phyloP scores from a whole-genome alignment of 208 protist species.

The Leishmania amazonensis region DNA sequence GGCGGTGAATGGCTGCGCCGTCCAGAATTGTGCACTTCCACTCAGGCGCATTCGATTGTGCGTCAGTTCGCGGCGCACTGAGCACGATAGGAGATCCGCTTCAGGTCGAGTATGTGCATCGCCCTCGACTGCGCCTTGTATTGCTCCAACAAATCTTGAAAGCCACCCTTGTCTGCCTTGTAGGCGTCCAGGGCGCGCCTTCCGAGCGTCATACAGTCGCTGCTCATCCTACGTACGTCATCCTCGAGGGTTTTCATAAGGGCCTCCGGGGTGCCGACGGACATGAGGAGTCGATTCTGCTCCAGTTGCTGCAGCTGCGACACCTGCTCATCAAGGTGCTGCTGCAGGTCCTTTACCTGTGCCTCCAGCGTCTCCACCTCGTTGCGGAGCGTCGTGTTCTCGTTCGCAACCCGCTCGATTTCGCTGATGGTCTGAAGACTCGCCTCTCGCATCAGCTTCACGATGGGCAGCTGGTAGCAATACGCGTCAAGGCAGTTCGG shows the following conservation, averaged over 20 bases:
- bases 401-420: slow-evolving; percentile 57
- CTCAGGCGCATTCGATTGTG: neutral
- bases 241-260: slow-evolving; percentile 68
- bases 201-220: slow-evolving; percentile 36
- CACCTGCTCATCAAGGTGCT: slow-evolving; percentile 53
- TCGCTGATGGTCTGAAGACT: slow-evolving; percentile 55
- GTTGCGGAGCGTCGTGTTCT: slow-evolving; percentile 52
- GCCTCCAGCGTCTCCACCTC: slow-evolving; percentile 51
- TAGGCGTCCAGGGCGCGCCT: slow-evolving; percentile 47
- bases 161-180: slow-evolving; percentile 40
- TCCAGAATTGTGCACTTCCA: neutral
- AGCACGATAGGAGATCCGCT: slow-evolving; percentile 51
- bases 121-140: slow-evolving; percentile 60
- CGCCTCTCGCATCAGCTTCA: slow-evolving; percentile 79
- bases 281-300: slow-evolving; percentile 45
- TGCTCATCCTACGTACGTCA: slow-evolving; percentile 53
- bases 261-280: slow-evolving; percentile 62
- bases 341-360: slow-evolving; percentile 55
- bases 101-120: slow-evolving; percentile 76
- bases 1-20: neutral
- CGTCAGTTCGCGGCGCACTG: slow-evolving; percentile 24
- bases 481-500: slow-evolving; percentile 87
- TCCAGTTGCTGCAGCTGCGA: slow-evolving; percentile 46
- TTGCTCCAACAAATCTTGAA: slow-evolving; percentile 58
- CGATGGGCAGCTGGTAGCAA: slow-evolving; percentile 80